These are phyloP conservation scores for Sporopachydermia quercuum DNA, from an alignment of 805 yeast genomes.

Conservation along the genomic window DNA sequence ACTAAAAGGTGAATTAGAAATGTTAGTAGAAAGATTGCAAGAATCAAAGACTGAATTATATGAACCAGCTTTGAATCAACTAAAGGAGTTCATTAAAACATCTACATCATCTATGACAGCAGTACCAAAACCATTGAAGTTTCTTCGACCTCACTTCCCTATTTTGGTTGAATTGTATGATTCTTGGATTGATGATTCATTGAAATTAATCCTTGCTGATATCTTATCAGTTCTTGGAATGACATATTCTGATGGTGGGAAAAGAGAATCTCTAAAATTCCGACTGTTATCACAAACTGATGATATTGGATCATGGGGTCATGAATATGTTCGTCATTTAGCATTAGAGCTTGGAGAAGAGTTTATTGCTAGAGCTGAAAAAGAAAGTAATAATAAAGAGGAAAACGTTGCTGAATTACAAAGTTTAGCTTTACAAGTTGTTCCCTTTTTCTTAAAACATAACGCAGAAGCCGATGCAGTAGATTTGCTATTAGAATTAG, in stretches of 20 bases:
- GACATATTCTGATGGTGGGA: constrained; percentile 78
- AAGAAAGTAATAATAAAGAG: constrained; percentile 7
- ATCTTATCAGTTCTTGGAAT: constrained; percentile 85
- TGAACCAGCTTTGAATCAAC: constrained; percentile 43
- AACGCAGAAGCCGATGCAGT: constrained; percentile 99
- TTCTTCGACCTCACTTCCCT: constrained; percentile 76
- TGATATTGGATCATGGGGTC: constrained; percentile 85
- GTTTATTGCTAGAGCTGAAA: constrained; percentile 23
- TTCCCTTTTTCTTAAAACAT: constrained; percentile 81
- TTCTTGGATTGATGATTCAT: constrained; percentile 39
- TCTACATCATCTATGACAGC: constrained; percentile 99
- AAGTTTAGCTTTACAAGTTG: constrained; percentile 57
- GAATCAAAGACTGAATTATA: constrained; percentile 31
- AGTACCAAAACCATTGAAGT: constrained; percentile 95
- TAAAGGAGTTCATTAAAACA: constrained; percentile 71
- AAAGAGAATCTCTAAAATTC: constrained; percentile 65
- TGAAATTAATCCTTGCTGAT: constrained; percentile 60
- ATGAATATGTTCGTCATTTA: constrained; percentile 90
- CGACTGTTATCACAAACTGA: constrained; percentile 47
- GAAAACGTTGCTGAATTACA: constrained; percentile 29
- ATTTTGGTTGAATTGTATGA: constrained; percentile 50
- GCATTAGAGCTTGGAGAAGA: constrained; percentile 91
- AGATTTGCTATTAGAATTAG: constrained; percentile 81
- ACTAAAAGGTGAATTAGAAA: constrained; percentile 73
- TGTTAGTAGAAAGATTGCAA: constrained; percentile 62